Conservation (phyloP, 2,329 filamentous ascomycete species). For the Metarhizium guizhouense region DNA sequence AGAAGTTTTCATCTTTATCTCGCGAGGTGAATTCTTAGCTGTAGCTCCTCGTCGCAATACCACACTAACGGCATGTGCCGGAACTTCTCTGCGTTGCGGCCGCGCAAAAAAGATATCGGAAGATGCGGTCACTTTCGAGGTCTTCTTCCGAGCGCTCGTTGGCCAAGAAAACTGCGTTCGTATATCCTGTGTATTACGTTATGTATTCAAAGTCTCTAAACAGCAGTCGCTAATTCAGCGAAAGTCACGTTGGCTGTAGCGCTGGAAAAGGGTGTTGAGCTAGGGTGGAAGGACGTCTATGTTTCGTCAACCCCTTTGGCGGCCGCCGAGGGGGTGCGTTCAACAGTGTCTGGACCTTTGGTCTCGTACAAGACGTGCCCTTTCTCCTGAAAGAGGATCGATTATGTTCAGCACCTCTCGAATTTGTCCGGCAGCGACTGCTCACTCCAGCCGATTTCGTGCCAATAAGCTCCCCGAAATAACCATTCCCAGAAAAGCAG, state of each 20-base stretch:
- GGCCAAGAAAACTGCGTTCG: no score
- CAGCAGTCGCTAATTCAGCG: no score
- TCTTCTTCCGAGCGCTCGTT: no score
- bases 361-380: conserved; percentile 10
- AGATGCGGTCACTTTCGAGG: no score
- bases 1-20: no score
- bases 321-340: conserved; percentile 9
- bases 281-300: conserved; percentile 9
- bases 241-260: background rate
- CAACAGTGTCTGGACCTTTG: conserved; percentile 13
- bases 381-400: conserved; percentile 11
- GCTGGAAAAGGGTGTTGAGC: background rate
- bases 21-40: no score
- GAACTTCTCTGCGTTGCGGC: no score
- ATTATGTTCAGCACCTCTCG: background rate
- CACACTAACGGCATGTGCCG: no score
- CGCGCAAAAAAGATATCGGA: no score
- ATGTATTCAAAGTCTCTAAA: no score
- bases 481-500: background rate
- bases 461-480: background rate
- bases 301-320: conserved; percentile 14
- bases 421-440: conserved; percentile 2
- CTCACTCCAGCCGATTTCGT: conserved; percentile 11
- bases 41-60: no score
- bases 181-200: no score